These are phyloP conservation scores for Udeniomyces megalosporus DNA, from an alignment of 768 basidiomycete species.

Conservation along the genomic window DNA sequence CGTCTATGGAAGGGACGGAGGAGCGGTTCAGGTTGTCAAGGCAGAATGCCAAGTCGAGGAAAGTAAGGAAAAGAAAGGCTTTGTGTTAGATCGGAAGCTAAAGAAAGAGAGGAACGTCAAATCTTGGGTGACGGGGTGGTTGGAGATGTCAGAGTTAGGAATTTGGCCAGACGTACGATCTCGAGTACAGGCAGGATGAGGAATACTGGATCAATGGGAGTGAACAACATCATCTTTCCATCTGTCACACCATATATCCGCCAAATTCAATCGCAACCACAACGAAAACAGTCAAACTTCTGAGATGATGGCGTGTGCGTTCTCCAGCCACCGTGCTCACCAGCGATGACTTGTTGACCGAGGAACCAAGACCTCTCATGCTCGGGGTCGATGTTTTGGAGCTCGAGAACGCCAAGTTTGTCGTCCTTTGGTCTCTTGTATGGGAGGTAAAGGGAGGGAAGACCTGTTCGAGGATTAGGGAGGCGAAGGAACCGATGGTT, in stretches of 20 bases:
- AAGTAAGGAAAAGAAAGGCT: too few species aligned
- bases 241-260: not conserved
- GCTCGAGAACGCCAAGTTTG: not conserved
- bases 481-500: conserved; percentile 7
- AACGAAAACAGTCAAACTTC: not conserved
- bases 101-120: not conserved
- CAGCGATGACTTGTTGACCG: conserved; percentile 8
- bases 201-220: conserved; percentile 8
- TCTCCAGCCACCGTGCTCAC: not conserved
- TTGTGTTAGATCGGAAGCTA: too few species aligned
- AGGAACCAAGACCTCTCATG: conserved; percentile 9
- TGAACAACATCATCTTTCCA: conserved; percentile 7
- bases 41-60: too few species aligned
- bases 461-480: conserved; percentile 10
- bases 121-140: too few species aligned
- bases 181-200: conserved; percentile 7
- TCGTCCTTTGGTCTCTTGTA: not conserved
- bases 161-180: not conserved
- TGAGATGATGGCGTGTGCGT: not conserved
- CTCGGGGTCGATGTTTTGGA: conserved; percentile 6
- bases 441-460: conserved; percentile 6
- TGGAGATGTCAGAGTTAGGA: not conserved
- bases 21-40: too few species aligned
- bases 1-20: not conserved
- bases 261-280: not conserved